Evolutionary conservation across 2,329 filamentous ascomycete genomes (phyloP).

Genomic region (Hansfordia pulvinata): DNA sequence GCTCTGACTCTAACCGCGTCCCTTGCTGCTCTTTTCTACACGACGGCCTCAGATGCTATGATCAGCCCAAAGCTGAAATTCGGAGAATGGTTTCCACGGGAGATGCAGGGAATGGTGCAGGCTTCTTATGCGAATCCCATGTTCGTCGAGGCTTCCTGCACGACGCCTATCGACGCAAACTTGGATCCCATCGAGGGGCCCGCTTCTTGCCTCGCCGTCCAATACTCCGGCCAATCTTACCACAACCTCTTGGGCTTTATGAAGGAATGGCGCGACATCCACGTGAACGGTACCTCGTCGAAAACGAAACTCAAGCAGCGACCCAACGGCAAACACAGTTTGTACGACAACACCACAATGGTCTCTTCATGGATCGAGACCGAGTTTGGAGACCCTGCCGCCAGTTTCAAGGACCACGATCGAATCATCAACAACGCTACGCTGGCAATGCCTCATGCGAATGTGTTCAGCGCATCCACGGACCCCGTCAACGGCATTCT

Average conservation of each 20-base stretch:
- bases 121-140: constrained; percentile 48
- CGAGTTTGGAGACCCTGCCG: constrained; percentile 34
- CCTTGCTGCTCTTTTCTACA: constrained; percentile 57
- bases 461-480: constrained; percentile 49
- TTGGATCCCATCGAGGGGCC: constrained; percentile 26
- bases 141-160: constrained; percentile 42
- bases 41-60: constrained; percentile 61
- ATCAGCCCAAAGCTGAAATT: constrained; percentile 59
- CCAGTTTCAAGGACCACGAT: constrained; percentile 30
- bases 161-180: constrained; percentile 38
- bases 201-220: constrained; percentile 51
- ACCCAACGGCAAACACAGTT: constrained; percentile 45
- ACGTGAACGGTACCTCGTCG: constrained; percentile 26
- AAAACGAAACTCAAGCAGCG: constrained; percentile 28
- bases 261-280: constrained; percentile 37
- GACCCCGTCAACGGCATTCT: constrained; percentile 50
- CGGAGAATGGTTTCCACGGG: constrained; percentile 31
- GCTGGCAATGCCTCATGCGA: constrained; percentile 63
- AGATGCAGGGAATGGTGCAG: constrained; percentile 41
- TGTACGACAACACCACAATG: constrained; percentile 63
- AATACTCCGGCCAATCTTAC: constrained; percentile 57
- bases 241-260: constrained; percentile 55
- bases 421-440: constrained; percentile 64
- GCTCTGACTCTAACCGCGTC: constrained; percentile 50
- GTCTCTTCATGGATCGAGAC: constrained; percentile 54